Evolutionary conservation across 257 asterid genomes (phyloP).

Genomic region (Echites panduratus): DNA sequence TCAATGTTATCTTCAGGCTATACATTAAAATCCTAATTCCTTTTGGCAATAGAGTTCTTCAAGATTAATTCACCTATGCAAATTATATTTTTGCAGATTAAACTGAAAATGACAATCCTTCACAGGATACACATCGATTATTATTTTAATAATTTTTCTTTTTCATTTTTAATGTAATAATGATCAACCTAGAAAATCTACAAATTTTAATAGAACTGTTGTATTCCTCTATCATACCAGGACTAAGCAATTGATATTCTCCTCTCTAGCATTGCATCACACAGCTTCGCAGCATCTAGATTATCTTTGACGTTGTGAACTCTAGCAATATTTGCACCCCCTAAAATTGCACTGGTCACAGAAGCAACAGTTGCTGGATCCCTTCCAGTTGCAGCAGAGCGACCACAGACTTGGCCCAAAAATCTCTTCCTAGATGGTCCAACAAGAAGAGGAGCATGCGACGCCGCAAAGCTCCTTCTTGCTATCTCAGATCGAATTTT

Average conservation of each 20-base stretch:
- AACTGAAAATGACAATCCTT: too few relatives aligned
- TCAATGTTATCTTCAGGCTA: neutral
- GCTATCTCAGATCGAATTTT: slow-evolving; percentile 51
- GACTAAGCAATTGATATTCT: slow-evolving; percentile 16
- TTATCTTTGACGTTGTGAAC: slow-evolving; percentile 76
- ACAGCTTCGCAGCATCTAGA: slow-evolving; percentile 63
- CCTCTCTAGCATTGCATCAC: slow-evolving; percentile 74
- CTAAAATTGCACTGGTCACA: slow-evolving; percentile 54
- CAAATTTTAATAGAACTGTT: neutral
- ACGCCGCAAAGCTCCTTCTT: slow-evolving; percentile 52
- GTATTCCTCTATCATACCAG: neutral
- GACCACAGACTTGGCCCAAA: slow-evolving; percentile 70
- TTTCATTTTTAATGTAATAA: too few relatives aligned
- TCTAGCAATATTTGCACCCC: slow-evolving; percentile 81
- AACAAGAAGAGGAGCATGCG: slow-evolving; percentile 63
- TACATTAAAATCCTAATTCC: neutral
- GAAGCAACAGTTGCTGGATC: slow-evolving; percentile 81
- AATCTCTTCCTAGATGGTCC: slow-evolving; percentile 94
- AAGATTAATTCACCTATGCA: neutral
- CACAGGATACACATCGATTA: too few relatives aligned
- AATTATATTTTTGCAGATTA: too few relatives aligned
- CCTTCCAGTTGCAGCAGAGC: slow-evolving; percentile 41
- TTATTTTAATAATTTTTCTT: too few relatives aligned
- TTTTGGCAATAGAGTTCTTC: neutral
- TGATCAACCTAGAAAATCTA: neutral